Conservation (phyloP, 768 basidiomycete genomes). For the Pleurotus salmoneostramineus region DNA sequence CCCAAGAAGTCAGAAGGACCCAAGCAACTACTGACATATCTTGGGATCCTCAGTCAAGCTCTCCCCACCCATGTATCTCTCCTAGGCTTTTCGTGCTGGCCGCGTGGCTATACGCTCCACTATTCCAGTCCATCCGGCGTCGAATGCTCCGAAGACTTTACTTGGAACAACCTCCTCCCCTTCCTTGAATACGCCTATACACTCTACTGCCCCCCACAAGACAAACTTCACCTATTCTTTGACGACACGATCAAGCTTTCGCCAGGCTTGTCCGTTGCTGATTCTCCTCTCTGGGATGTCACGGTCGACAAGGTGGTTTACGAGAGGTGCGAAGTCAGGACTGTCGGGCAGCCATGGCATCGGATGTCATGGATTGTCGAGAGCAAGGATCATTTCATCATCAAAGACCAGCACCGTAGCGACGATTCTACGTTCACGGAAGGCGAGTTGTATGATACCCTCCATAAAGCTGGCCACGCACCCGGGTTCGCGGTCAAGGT, state of each 20-base stretch:
- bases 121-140: conserved; percentile 7
- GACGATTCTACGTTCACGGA: not conserved
- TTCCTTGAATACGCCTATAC: conserved; percentile 6
- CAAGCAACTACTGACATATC: not conserved
- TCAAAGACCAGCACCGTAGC: not conserved
- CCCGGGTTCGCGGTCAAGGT: not conserved
- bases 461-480: not conserved
- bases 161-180: conserved; percentile 5
- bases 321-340: not conserved
- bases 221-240: not conserved
- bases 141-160: not conserved
- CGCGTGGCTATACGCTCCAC: not conserved
- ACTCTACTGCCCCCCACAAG: conserved; percentile 3
- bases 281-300: not conserved
- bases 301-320: not conserved
- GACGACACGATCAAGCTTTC: conserved; percentile 5
- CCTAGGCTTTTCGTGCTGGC: conserved; percentile 1
- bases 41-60: conserved; percentile 8
- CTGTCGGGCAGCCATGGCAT: not conserved
- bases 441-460: not conserved
- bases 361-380: not conserved
- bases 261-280: not conserved
- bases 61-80: conserved; percentile 4
- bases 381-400: not conserved
- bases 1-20: not conserved